Percentiles rank a stretch among this genome's conserved stretches.
phyloP scores from a whole-genome alignment of 768 basidiomycete genomes.

The Podaxis rugospora region DNA sequence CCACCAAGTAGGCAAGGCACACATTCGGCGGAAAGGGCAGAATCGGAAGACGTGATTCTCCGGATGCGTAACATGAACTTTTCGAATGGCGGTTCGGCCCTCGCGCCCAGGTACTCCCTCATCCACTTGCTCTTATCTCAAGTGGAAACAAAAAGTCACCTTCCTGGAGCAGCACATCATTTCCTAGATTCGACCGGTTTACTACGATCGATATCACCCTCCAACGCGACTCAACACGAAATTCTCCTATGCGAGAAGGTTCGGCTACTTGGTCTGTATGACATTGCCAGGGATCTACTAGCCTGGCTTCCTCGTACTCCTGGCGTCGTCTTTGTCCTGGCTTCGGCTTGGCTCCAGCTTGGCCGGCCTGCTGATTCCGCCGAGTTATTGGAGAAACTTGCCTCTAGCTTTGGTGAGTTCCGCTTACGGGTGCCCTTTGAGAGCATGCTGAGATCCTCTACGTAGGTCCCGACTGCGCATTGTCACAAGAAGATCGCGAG shows the following conservation, averaged over 20 bases:
- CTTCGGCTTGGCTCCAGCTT: slow-evolving; percentile 59
- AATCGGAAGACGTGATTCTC: slow-evolving; percentile 56
- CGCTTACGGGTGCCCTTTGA: not conserved
- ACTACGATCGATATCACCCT: slow-evolving; percentile 63
- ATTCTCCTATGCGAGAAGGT: slow-evolving; percentile 70
- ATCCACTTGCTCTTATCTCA: slow-evolving; percentile 58
- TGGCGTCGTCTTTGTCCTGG: slow-evolving; percentile 69
- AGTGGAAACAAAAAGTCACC: slow-evolving; percentile 39
- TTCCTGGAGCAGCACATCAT: slow-evolving; percentile 61
- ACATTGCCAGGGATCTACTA: slow-evolving; percentile 58
- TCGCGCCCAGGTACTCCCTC: slow-evolving; percentile 55
- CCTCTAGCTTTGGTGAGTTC: slow-evolving; percentile 67
- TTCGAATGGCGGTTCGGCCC: slow-evolving; percentile 37
- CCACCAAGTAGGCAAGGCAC: slow-evolving; percentile 17
- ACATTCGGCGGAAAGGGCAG: slow-evolving; percentile 4
- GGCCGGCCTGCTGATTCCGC: slow-evolving; percentile 74
- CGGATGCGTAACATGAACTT: slow-evolving; percentile 76
- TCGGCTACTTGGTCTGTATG: slow-evolving; percentile 56
- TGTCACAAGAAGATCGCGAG: slow-evolving; percentile 58
- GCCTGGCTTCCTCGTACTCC: slow-evolving; percentile 79
- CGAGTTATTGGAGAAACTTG: slow-evolving; percentile 65
- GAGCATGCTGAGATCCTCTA: slow-evolving; percentile 12
- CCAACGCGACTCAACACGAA: slow-evolving; percentile 64
- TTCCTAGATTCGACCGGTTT: slow-evolving; percentile 68
- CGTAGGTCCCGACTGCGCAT: slow-evolving; percentile 42